Evolutionary conservation across 768 basidiomycete species (phyloP), one percentile per base, ranked within the genome.

Genomic region (Boletus pseudopeckii): DNA sequence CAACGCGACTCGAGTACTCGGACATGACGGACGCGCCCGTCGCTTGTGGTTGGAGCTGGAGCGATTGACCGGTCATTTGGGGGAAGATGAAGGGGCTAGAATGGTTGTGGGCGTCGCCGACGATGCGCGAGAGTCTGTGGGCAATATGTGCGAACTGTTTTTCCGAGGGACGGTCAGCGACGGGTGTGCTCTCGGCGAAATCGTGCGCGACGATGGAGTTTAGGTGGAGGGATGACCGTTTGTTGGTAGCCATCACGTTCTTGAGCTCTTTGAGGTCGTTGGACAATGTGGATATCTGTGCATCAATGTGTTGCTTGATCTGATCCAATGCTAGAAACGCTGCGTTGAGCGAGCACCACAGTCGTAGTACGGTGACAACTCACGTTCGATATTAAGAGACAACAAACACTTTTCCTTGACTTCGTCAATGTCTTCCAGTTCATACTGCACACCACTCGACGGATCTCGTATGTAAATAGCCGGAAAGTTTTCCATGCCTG

Each of bases 261-360:
- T 84, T 86, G 61, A 98, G 80, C 39, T 98, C 95, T 60, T 93
- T 92, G 71, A 98, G 81, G 54, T 98, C 94, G 58, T 88, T 86
- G 30, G 91, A 84, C 17, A 99, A 75, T 0, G 75, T 75, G 0
- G 90, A 85, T 56, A 99, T 95, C 63, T 96, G 94, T 2, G 83
- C 64, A 64, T 99, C 96, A 60, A 99, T 95, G 67, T 99, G 96
- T 65, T 98, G 93, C 68, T 96, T 98, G 70, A 99, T 96, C 69
- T 98, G 96, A 71, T 99, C 95, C 50, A 98, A 85, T 22, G 93
- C 96, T 99, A 62, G 8, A 28, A 28, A 28, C 30, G 20, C 4
- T 7, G 38, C 26, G 44, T 37, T 64, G 48, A 59, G 52, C 39
- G 51, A 18, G 11, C 57, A 36, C 50, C 24, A 52, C 33, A 56